These are phyloP conservation scores for Orbilia brochopaga DNA, from an alignment of 2,329 filamentous ascomycete genomes.

Conservation along the genomic window DNA sequence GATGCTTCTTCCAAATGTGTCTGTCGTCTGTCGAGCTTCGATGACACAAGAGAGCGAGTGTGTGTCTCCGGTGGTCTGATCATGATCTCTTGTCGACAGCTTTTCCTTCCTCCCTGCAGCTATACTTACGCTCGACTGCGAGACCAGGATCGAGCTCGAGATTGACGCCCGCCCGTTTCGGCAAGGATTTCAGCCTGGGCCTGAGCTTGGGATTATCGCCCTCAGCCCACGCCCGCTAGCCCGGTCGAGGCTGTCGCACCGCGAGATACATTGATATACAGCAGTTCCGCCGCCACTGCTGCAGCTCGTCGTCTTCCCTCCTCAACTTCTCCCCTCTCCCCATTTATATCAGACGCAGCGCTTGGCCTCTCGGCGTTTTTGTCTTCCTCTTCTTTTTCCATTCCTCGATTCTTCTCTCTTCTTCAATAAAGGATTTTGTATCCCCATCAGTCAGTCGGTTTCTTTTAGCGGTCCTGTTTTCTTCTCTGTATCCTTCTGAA, in stretches of 20 bases:
- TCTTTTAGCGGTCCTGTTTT: slow-evolving; percentile 19
- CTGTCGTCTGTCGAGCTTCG: not conserved
- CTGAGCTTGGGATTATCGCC: slow-evolving; percentile 12
- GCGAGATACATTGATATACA: slow-evolving; percentile 25
- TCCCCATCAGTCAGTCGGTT: not conserved
- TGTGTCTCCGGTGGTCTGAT: slow-evolving; percentile 42
- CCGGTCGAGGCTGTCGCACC: slow-evolving; percentile 8
- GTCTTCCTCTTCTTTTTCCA: slow-evolving; percentile 13
- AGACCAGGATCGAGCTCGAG: not conserved
- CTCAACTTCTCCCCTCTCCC: slow-evolving; percentile 7
- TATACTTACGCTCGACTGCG: not conserved
- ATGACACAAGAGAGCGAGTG: not conserved
- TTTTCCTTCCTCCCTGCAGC: slow-evolving; percentile 10
- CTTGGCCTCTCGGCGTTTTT: slow-evolving; percentile 44
- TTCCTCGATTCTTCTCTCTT: slow-evolving; percentile 5
- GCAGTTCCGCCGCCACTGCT: slow-evolving; percentile 8
- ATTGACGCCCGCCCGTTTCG: not conserved
- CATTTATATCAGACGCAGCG: slow-evolving; percentile 25
- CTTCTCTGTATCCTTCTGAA: slow-evolving; percentile 5
- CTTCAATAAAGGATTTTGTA: not conserved
- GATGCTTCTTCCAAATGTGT: slow-evolving; percentile 32
- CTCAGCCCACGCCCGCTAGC: slow-evolving; percentile 39
- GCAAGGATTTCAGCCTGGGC: slow-evolving; percentile 44
- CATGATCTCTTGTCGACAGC: slow-evolving; percentile 10
- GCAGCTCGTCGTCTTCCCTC: slow-evolving; percentile 2